Percentiles rank a stretch among this genome's conserved stretches.
phyloP scores from a whole-genome alignment of 495 filamentous ascomycete genomes.

The Barbatosphaeria neglecta region DNA sequence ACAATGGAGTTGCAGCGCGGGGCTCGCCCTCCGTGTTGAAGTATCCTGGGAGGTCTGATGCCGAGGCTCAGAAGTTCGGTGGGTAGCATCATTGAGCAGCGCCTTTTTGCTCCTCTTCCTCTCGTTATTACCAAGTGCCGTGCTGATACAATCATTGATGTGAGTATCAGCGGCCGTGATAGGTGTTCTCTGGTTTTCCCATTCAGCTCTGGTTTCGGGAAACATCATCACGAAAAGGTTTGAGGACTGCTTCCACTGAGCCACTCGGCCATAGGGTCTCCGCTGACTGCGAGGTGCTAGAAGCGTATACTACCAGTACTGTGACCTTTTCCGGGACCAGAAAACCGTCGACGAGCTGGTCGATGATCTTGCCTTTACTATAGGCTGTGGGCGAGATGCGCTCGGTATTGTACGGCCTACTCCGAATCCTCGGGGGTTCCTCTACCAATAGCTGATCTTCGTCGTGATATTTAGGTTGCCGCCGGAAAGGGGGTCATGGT shows the following conservation, averaged over 20 bases:
- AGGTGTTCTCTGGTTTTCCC: slow-evolving; percentile 57
- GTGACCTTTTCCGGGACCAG: slow-evolving; percentile 68
- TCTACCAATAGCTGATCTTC: neutral
- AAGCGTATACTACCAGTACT: slow-evolving; percentile 85
- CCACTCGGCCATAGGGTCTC: neutral
- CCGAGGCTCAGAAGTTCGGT: slow-evolving; percentile 19
- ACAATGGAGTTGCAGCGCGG: neutral
- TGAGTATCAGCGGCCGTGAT: slow-evolving; percentile 34
- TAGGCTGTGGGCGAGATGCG: slow-evolving; percentile 46
- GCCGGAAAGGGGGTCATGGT: slow-evolving; percentile 63
- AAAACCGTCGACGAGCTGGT: slow-evolving; percentile 62
- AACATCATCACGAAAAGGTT: slow-evolving; percentile 70
- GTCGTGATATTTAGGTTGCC: slow-evolving; percentile 35
- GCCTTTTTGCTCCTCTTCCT: neutral
- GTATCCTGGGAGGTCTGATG: slow-evolving; percentile 8
- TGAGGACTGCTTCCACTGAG: neutral
- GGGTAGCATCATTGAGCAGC: neutral
- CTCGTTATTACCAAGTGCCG: too few relatives aligned
- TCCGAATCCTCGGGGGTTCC: neutral
- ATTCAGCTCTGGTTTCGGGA: slow-evolving; percentile 51
- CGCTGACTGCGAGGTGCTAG: slow-evolving; percentile 26
- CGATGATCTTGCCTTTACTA: slow-evolving; percentile 75
- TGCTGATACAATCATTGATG: neutral
- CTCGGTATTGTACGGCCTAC: slow-evolving; percentile 50
- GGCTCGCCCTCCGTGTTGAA: neutral